phyloP scores from a whole-genome alignment of 345 rosid species.

The Salix udensis region DNA sequence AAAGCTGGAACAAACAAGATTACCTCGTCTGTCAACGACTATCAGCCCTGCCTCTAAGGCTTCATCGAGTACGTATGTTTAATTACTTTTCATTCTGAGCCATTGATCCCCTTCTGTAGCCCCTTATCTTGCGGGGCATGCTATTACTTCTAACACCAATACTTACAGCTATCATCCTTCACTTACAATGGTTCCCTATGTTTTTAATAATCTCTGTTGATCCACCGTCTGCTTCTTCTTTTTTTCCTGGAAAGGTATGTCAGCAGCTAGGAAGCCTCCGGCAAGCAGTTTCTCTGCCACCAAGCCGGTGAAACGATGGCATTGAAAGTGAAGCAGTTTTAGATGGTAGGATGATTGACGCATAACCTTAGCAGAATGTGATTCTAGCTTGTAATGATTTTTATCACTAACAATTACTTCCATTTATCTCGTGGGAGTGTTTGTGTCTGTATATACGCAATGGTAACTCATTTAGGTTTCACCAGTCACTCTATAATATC shows the following conservation, averaged over 20 bases:
- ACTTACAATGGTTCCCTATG: neutral
- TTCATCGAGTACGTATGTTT: conserved; percentile 43
- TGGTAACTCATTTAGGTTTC: neutral
- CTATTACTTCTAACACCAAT: too few relatives aligned
- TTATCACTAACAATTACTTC: conserved; percentile 7
- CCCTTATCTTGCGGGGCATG: neutral
- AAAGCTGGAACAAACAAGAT: conserved; percentile 41
- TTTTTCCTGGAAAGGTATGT: neutral
- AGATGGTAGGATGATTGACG: conserved; percentile 6
- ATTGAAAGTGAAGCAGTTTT: neutral
- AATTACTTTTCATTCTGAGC: neutral
- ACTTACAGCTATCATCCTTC: neutral
- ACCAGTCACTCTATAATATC: neutral
- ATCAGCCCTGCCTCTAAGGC: conserved; percentile 46
- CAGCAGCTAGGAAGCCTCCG: conserved; percentile 39
- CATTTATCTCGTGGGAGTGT: conserved; percentile 12
- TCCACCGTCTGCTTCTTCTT: neutral
- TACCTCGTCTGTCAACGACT: conserved; percentile 47
- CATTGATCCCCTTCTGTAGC: neutral
- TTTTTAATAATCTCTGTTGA: neutral
- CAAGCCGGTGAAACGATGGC: conserved; percentile 37
- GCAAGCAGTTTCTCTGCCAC: conserved; percentile 28
- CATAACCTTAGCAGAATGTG: conserved; percentile 5
- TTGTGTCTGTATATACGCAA: neutral
- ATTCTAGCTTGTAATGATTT: conserved; percentile 1